phyloP scores from a whole-genome alignment of 1,139 yeast species.

The Kodamaea suecica region DNA sequence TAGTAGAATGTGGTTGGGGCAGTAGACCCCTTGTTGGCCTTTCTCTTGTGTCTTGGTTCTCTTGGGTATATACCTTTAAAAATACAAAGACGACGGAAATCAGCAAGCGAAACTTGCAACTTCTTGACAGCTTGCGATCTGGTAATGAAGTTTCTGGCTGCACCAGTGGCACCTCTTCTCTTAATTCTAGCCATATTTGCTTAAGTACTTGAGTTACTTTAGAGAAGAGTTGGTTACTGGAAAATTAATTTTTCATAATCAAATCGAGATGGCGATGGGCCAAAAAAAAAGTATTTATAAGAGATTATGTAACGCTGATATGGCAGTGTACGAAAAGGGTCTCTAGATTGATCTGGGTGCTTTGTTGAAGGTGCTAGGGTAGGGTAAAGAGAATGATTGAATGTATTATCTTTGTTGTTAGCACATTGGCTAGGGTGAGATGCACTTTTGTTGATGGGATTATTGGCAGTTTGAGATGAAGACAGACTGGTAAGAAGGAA shows the following conservation, averaged over 20 bases:
- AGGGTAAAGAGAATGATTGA: no score
- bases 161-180: conserved; percentile 84
- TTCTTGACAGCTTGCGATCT: conserved; percentile 94
- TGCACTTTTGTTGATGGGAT: no score
- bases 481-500: no score
- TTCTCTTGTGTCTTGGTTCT: conserved; percentile 93
- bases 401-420: no score
- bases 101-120: conserved; percentile 93
- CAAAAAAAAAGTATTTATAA: no score
- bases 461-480: no score
- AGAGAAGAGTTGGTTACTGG: background rate
- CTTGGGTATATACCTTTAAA: conserved; percentile 96
- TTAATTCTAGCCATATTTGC: conserved; percentile 43
- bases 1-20: conserved; percentile 88
- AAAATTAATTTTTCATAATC: conserved; percentile 2
- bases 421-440: no score
- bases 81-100: conserved; percentile 94
- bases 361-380: no score
- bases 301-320: no score
- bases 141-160: conserved; percentile 88
- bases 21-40: conserved; percentile 96
- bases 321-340: no score
- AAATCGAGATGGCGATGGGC: background rate
- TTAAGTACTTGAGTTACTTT: background rate
- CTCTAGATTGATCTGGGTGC: no score